Conservation (phyloP, 306 rosid genomes). For the Gastrolobium bilobum region DNA sequence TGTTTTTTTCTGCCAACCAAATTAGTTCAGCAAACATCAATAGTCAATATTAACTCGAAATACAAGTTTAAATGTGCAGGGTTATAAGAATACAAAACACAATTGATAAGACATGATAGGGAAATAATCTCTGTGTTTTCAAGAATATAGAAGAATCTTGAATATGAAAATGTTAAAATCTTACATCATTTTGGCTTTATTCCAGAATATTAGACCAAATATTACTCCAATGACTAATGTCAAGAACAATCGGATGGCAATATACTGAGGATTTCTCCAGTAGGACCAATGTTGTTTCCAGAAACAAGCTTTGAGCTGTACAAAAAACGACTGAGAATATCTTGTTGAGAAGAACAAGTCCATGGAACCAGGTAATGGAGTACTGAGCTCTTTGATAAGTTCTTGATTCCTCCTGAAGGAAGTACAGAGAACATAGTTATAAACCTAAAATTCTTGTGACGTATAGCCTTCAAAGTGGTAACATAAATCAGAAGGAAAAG, state of each 20-base stretch:
- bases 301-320: constrained; percentile 62
- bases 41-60: neutral
- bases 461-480: neutral
- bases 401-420: too few species aligned
- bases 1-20: constrained; percentile 20
- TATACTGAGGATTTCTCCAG: neutral
- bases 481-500: neutral
- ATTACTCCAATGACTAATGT: constrained; percentile 51
- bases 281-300: constrained; percentile 20
- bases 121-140: too few species aligned
- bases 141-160: neutral
- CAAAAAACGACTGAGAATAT: constrained; percentile 58
- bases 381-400: constrained; percentile 45
- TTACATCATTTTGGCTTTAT: constrained; percentile 56
- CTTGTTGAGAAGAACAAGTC: constrained; percentile 66
- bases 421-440: neutral
- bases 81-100: neutral
- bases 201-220: constrained; percentile 68
- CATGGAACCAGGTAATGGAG: constrained; percentile 48
- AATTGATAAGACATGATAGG: neutral
- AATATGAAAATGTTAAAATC: neutral
- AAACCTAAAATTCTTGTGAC: constrained; percentile 2
- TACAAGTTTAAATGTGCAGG: constrained; percentile 3
- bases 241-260: constrained; percentile 58
- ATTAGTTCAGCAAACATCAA: neutral